Evolutionary conservation across 2,329 filamentous ascomycete genomes (phyloP), one percentile per base, ranked within the genome.

Genomic region (Pseudogymnoascus sp.): DNA sequence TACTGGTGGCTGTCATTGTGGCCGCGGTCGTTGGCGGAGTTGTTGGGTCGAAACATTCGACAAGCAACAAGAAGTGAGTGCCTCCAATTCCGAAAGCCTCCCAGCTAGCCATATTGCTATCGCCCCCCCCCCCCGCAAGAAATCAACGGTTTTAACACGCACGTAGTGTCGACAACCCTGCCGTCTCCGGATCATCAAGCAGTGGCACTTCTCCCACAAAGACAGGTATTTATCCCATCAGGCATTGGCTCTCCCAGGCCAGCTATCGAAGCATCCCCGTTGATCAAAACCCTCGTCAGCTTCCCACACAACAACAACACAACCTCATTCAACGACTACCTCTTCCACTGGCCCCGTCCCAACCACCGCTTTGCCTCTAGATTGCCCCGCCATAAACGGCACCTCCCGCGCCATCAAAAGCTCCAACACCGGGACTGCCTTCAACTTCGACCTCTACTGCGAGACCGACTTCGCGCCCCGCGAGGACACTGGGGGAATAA

Each of bases 1-100:
- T 55, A 33, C 25, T 55, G n/a, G 25, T 55, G 25, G 49, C n/a
- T 33, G 49, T 55, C 25, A 55, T 55, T 33, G 49, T 55, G n/a
- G 49, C 49, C n/a, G 49, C 49, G 8, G 28, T 55, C 25, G 49
- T 55, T 33, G 49, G 49, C 18, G 49, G 49, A 18, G 49, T 55
- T 55, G 49, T 55, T 18, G 49, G 49, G 1, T 55, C 49, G 25
- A 55, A 5, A 6, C 11, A 55, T 12, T 55, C 49, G 31, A 5
- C 45, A 55, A 18, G 5, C n/a, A 49, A 49, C 43, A 55, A 3
- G 4, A 6, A 4, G 49, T 55, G 16, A 25, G 49, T 55, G 6
- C 7, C 25, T 33, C 25, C 25, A 55, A 33, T 33, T 49, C 43
- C 14, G 49, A 18, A 18, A 16, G n/a, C 2, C 9, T 16, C n/a